phyloP scores from a whole-genome alignment of 179 eudicot species.

The Silene coronaria region DNA sequence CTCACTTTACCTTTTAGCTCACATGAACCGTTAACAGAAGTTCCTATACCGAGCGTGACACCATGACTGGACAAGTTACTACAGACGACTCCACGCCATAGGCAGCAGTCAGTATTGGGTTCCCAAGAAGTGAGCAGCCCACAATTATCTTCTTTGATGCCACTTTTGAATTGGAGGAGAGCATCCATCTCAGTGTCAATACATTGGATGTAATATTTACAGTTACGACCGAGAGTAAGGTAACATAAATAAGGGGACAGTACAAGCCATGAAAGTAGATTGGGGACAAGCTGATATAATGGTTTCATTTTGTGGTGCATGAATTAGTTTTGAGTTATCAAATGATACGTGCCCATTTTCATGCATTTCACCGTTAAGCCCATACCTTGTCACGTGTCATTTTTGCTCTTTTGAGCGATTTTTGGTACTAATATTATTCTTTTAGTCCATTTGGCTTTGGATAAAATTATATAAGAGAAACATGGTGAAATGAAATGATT shows the following conservation, averaged over 20 bases:
- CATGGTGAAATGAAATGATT: too few relatives aligned
- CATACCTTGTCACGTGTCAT: too few relatives aligned
- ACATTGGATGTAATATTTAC: not conserved
- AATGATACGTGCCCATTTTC: too few relatives aligned
- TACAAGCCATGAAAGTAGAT: not conserved
- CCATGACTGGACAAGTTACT: conserved; percentile 17
- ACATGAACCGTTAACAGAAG: too few relatives aligned
- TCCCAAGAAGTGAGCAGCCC: conserved; percentile 21
- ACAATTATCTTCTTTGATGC: conserved; percentile 1
- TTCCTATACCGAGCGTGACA: too few relatives aligned
- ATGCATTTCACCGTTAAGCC: too few relatives aligned
- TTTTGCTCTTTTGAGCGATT: too few relatives aligned
- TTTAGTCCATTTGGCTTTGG: too few relatives aligned
- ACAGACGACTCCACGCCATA: conserved; percentile 22
- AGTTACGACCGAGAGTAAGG: not conserved
- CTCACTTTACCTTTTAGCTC: too few relatives aligned
- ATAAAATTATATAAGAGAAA: too few relatives aligned
- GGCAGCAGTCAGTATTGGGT: conserved; percentile 19
- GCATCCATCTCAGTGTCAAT: conserved; percentile 19
- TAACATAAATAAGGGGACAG: not conserved
- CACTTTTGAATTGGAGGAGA: conserved; percentile 17
- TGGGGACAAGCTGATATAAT: not conserved
- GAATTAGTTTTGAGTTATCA: too few relatives aligned
- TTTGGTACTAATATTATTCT: too few relatives aligned
- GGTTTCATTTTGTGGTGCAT: not conserved